Conservation (phyloP, 805 yeast species). For the Candida alai region DNA sequence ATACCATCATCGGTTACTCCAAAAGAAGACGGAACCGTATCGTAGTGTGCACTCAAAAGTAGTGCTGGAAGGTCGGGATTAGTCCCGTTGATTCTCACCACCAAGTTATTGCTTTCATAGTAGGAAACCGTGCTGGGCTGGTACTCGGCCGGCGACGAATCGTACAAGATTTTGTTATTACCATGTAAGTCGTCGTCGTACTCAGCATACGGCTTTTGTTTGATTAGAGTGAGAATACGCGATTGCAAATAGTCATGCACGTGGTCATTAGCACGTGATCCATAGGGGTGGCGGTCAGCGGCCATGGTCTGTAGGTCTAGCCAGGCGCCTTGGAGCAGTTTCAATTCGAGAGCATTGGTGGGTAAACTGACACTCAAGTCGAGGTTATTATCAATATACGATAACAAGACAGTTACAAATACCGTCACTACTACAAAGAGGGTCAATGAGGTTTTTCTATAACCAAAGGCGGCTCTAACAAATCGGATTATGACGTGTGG, state of each 20-base stretch:
- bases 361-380: conserved; percentile 43
- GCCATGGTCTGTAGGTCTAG: conserved; percentile 67
- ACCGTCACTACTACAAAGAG: conserved; percentile 49
- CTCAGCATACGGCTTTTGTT: conserved; percentile 28
- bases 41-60: conserved; percentile 80
- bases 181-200: conserved; percentile 38
- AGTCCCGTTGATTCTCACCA: conserved; percentile 69
- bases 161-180: conserved; percentile 47
- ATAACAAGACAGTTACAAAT: conserved; percentile 35
- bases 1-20: conserved; percentile 94
- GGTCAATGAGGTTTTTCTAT: conserved; percentile 68
- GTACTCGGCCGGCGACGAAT: conserved; percentile 44
- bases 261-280: conserved; percentile 68
- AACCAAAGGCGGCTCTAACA: conserved; percentile 55
- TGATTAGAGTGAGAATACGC: conserved; percentile 37
- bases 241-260: conserved; percentile 64
- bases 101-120: conserved; percentile 78
- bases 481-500: conserved; percentile 23
- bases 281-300: conserved; percentile 68
- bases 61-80: conserved; percentile 59
- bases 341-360: conserved; percentile 30
- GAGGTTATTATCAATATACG: conserved; percentile 35
- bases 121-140: conserved; percentile 55
- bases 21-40: conserved; percentile 79
- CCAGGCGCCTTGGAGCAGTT: conserved; percentile 54